phyloP scores from a whole-genome alignment of 306 rosid genomes.

The Acacia crassicarpa region DNA sequence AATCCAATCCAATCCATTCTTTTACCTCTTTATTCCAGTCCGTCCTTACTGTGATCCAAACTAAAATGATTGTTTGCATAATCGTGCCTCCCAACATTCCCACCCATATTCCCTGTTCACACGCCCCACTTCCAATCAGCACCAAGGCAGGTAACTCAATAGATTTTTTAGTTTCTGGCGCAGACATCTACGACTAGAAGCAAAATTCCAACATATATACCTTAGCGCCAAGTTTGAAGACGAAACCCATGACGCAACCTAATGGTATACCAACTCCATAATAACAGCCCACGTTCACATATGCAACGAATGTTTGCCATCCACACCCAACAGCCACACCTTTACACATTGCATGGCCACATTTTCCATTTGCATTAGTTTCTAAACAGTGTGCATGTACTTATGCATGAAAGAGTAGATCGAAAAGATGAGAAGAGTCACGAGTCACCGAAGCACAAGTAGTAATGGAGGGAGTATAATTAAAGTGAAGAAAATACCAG shows the following conservation, averaged over 20 bases:
- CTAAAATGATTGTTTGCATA: conserved; percentile 60
- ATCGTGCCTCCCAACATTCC: conserved; percentile 73
- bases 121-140: neutral
- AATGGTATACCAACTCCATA: conserved; percentile 66
- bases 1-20: neutral
- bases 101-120: conserved; percentile 70
- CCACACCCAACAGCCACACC: conserved; percentile 97
- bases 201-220: conserved; percentile 36
- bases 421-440: no score
- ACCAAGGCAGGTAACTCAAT: neutral
- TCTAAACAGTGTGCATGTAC: neutral
- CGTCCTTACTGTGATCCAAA: conserved; percentile 61
- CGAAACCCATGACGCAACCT: conserved; percentile 64
- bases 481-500: conserved; percentile 38
- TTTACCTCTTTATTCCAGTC: conserved; percentile 77
- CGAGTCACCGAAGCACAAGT: neutral
- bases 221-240: conserved; percentile 68
- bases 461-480: neutral
- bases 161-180: neutral
- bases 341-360: conserved; percentile 13
- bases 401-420: neutral
- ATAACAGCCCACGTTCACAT: conserved; percentile 71
- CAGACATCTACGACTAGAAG: neutral
- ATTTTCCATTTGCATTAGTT: neutral
- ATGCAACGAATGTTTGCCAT: conserved; percentile 90